Percentiles rank a stretch among this genome's conserved stretches.
These are phyloP conservation scores for Penicillium waksmanii DNA, from an alignment of 495 filamentous ascomycete genomes.

Conservation along the genomic window DNA sequence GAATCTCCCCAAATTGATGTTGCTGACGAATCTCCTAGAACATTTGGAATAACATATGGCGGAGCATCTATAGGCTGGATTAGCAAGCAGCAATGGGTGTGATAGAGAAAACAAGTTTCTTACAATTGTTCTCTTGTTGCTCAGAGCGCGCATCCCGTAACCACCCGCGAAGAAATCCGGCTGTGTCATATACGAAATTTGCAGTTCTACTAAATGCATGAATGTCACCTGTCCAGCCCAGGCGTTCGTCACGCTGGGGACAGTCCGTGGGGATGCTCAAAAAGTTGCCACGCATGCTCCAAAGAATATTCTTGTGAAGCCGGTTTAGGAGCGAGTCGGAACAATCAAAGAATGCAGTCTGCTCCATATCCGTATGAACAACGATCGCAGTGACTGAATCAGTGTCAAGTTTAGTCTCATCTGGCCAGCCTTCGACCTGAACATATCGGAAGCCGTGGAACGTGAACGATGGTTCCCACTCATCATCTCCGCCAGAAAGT, in stretches of 20 bases:
- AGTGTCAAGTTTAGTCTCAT: background rate
- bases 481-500: background rate
- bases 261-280: slow-evolving; percentile 1
- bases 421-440: slow-evolving; percentile 1
- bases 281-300: slow-evolving; percentile 6
- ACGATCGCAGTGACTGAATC: slow-evolving; percentile 5
- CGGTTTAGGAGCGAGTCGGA: background rate
- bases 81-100: background rate
- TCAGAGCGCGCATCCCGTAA: slow-evolving; percentile 1
- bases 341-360: slow-evolving; percentile 5
- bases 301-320: slow-evolving; percentile 4
- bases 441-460: slow-evolving; percentile 6
- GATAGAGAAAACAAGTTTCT: background rate
- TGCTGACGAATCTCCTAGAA: background rate
- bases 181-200: background rate
- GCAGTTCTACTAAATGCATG: slow-evolving; percentile 1
- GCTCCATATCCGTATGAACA: slow-evolving; percentile 6
- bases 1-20: slow-evolving; percentile 6
- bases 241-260: slow-evolving; percentile 3
- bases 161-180: slow-evolving; percentile 1
- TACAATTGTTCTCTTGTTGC: slow-evolving; percentile 2
- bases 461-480: background rate
- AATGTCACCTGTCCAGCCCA: slow-evolving; percentile 2
- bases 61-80: background rate
- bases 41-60: slow-evolving; percentile 1